Conservation (phyloP, 768 basidiomycete genomes). For the Pleurotus eryngii region DNA sequence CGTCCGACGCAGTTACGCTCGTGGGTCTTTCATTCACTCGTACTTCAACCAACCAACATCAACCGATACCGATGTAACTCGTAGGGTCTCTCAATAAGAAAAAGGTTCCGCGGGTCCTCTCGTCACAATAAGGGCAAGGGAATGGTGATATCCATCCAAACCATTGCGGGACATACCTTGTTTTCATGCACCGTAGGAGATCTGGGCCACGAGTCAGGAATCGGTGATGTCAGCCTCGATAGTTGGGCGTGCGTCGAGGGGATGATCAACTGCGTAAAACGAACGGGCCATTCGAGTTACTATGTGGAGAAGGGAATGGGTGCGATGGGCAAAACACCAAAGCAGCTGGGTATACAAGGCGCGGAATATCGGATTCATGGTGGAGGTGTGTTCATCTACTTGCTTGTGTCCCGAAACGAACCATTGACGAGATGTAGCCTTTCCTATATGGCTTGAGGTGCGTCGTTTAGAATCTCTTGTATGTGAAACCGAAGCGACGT, state of each 20-base stretch:
- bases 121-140: conserved; percentile 78
- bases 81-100: conserved; percentile 70
- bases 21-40: conserved; percentile 26
- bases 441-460: conserved; percentile 81
- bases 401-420: neutral
- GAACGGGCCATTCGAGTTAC: conserved; percentile 81
- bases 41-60: neutral
- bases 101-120: conserved; percentile 73
- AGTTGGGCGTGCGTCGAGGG: conserved; percentile 78
- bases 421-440: conserved; percentile 44
- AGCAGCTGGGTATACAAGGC: conserved; percentile 65
- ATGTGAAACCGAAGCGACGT: conserved; percentile 12
- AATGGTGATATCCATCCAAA: conserved; percentile 76
- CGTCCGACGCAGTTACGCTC: conserved; percentile 77
- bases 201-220: conserved; percentile 59
- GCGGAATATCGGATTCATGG: conserved; percentile 61
- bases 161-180: conserved; percentile 72
- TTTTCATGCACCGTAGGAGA: conserved; percentile 86
- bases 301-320: conserved; percentile 87
- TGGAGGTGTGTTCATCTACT: conserved; percentile 54
- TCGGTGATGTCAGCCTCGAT: conserved; percentile 76
- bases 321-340: conserved; percentile 75
- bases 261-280: conserved; percentile 74
- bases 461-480: conserved; percentile 16
- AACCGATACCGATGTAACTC: neutral